Conservation (phyloP, 306 rosid species). For the Cucumis hystrix region DNA sequence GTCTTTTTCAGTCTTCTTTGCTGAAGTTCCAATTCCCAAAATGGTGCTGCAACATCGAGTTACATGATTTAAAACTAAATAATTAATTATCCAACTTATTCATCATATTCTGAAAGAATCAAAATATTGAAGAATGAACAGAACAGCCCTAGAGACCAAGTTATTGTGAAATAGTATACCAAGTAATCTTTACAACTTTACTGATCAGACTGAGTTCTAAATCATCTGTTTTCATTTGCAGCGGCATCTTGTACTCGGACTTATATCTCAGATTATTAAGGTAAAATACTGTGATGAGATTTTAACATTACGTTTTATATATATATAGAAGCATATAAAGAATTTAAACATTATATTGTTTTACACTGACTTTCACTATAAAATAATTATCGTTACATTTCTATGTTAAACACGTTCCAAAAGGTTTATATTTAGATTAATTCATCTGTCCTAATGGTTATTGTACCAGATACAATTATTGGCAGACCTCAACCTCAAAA, state of each 20-base stretch:
- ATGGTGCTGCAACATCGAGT: background rate
- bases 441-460: background rate
- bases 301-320: background rate
- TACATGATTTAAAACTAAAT: background rate
- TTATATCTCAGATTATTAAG: conserved; percentile 96
- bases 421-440: background rate
- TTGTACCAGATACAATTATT: conserved; percentile 69
- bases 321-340: background rate
- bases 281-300: conserved; percentile 20
- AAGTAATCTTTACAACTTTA: background rate
- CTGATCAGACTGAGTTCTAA: background rate
- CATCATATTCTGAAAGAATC: background rate
- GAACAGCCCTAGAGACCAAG: background rate
- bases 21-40: background rate
- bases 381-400: background rate
- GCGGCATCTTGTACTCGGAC: conserved; percentile 95
- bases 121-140: background rate
- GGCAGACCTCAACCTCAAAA: conserved; percentile 91
- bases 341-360: background rate
- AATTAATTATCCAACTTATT: background rate
- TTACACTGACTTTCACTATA: background rate
- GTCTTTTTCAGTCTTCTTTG: background rate
- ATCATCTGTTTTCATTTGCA: conserved; percentile 28
- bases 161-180: background rate
- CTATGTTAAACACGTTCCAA: background rate